Base-by-base conservation (phyloP, 305 asterid species). In the Fraxinus sp. region DNA sequence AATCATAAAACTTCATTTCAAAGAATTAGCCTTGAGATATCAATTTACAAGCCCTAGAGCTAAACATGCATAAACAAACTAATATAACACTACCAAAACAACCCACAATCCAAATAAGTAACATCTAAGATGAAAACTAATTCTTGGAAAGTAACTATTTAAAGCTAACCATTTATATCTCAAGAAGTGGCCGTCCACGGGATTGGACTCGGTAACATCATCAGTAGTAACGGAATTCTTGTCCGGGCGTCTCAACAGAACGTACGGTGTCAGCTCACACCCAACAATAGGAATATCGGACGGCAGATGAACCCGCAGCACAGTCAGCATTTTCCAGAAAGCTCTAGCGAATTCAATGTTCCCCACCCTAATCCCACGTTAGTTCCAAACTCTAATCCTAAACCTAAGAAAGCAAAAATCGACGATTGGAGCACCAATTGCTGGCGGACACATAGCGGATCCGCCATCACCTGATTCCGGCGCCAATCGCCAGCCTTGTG, bases 241-340 rank as follows among this genome's bases (percentile, higher is more conserved):
- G 82, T 92, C 93, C 13, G 89, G 85, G 64, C 95, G 94, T 85
- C 81, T 91, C 90, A 89, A 79, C n/a, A 92, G 91, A 74, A 92
- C 91, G 78, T 91, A 92, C 0, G 97, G 97, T 73, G 91, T 88
- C 86, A 92, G 84, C 81, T 92, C 95, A 79, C 97, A 92, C 37
- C 97, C 97, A 8, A 92, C 97, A 76, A 92, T 90, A 26, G 97
- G 95, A 66, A 92, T 92, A 82, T 91, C 97, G 79, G 97, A 90
- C 74, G 97, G 97, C 57, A 92, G 89, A 88, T 92, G 97, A 86
- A 92, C 95, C 78, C 94, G 89, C 52, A 90, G 83, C 89, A 92
- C 90, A 84, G 87, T 92, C 91, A 92, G 92, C 97, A 92, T 92
- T 80, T 83, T 87, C 74, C 44, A 82, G 85, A 33, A 74, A 77